Base-by-base conservation (phyloP, 176 grass and related monocot genomes). In the Bonia amplexicaulis region DNA sequence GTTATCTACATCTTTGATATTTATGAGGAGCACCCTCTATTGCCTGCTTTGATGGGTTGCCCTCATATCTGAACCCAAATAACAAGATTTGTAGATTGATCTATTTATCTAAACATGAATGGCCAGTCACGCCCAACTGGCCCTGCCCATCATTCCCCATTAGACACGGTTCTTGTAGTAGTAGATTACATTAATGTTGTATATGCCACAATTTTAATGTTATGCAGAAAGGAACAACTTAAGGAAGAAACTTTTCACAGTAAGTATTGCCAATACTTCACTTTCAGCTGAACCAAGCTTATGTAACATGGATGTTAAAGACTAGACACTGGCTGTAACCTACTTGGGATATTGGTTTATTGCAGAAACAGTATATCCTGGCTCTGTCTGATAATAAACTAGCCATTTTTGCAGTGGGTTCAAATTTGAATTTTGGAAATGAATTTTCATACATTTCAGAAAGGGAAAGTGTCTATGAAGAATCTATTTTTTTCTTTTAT, bases 31-130 rank as follows among this genome's bases (percentile, higher is more conserved):
- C 15, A 53, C 53, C 77, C 14, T 76, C 15, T 68, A 57, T 80
- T 49, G 6, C 27, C 47, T 67, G 29, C 63, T 59, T 79, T 83
- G 19, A 22, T 42, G 12, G 6, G 15, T 26, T 59, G 12, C 12
- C 77, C 59, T 37, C 17, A n/a, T 66, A 14, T 35, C 26, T 23
- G 55, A 75, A 79, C 47, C 54, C 25, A 82, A 47, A 47, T 25
- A 42, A 48, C 44, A 33, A 48, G 17, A 22, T 46, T 26, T 47
- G 26, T 5, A 63, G 7, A 48, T 39, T 83, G 68, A 23, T 76
- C 40, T 47, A 15, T 48, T 83, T 73, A 62, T 74, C 45, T 66
- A 86, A 78, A 63, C 42, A 69, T 62, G 48, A 27, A 35, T 73
- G 73, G 7, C 55, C 25, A 0, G 6, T 33, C 44, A 13, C 17